These are phyloP conservation scores for Ricinus communis DNA, from an alignment of 345 rosid species.

Conservation along the genomic window DNA sequence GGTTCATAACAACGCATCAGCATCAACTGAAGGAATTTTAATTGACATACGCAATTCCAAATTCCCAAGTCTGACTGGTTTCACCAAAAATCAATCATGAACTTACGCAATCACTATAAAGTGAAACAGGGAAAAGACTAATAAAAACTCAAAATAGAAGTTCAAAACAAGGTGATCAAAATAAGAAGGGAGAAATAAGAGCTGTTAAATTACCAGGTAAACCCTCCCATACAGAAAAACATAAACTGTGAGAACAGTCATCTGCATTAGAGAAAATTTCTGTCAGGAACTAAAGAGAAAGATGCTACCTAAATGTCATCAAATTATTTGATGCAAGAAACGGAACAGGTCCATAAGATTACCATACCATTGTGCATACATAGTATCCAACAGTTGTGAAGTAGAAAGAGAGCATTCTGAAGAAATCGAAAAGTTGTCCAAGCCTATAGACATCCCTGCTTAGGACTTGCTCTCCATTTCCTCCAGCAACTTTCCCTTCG, in stretches of 20 bases:
- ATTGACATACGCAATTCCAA: not conserved
- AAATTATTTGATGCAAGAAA: slow-evolving; percentile 6
- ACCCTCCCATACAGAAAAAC: slow-evolving; percentile 87
- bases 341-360: slow-evolving; percentile 4
- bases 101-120: not conserved
- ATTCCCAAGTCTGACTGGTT: no score
- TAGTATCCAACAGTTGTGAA: slow-evolving; percentile 96
- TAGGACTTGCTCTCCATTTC: slow-evolving; percentile 98
- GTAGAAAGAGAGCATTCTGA: slow-evolving; percentile 96
- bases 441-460: slow-evolving; percentile 94
- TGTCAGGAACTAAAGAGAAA: slow-evolving; percentile 26
- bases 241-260: slow-evolving; percentile 95
- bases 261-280: slow-evolving; percentile 52
- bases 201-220: slow-evolving; percentile 71
- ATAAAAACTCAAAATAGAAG: not conserved
- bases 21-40: not conserved
- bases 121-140: not conserved
- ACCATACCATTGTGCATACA: slow-evolving; percentile 92
- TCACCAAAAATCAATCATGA: not conserved
- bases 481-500: slow-evolving; percentile 99
- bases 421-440: slow-evolving; percentile 97
- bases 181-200: not conserved
- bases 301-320: not conserved
- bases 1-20: no score
- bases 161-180: not conserved